phyloP scores from a whole-genome alignment of 805 yeast species.

The Candida sithepensis region DNA sequence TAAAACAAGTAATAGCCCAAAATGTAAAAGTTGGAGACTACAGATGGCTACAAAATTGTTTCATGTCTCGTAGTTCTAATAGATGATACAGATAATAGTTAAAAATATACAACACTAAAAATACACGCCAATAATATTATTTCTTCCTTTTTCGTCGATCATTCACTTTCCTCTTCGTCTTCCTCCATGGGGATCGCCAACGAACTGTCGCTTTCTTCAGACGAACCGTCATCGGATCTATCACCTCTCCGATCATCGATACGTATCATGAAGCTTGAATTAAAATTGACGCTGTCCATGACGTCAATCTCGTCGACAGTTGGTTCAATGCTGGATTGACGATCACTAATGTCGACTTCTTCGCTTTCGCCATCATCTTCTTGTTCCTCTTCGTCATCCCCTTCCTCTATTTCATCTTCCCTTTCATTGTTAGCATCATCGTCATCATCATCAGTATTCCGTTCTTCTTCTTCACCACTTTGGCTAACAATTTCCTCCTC shows the following conservation, averaged over 20 bases:
- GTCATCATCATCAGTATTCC: background rate
- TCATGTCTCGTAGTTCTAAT: too few species aligned
- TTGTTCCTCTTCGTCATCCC: conserved; percentile 4
- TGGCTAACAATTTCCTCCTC: background rate
- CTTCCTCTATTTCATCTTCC: conserved; percentile 5
- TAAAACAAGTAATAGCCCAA: too few species aligned
- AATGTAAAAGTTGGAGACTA: too few species aligned
- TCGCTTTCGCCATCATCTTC: conserved; percentile 1
- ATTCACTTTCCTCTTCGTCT: conserved; percentile 17
- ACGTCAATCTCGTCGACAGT: conserved; percentile 7
- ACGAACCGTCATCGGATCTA: conserved; percentile 2
- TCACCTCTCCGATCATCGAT: too few species aligned
- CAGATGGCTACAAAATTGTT: too few species aligned
- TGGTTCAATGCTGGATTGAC: background rate
- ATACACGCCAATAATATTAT: background rate
- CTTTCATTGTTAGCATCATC: background rate
- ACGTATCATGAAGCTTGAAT: conserved; percentile 13
- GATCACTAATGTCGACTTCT: conserved; percentile 3
- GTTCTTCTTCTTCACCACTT: background rate
- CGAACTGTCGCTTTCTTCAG: conserved; percentile 8
- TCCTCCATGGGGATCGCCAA: conserved; percentile 18
- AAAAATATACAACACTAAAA: background rate
- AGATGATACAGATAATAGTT: background rate
- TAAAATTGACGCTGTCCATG: conserved; percentile 11
- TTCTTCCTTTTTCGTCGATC: too few species aligned